phyloP scores from a whole-genome alignment of 352 stramenopile genomes.

The Pythium rishiriense region DNA sequence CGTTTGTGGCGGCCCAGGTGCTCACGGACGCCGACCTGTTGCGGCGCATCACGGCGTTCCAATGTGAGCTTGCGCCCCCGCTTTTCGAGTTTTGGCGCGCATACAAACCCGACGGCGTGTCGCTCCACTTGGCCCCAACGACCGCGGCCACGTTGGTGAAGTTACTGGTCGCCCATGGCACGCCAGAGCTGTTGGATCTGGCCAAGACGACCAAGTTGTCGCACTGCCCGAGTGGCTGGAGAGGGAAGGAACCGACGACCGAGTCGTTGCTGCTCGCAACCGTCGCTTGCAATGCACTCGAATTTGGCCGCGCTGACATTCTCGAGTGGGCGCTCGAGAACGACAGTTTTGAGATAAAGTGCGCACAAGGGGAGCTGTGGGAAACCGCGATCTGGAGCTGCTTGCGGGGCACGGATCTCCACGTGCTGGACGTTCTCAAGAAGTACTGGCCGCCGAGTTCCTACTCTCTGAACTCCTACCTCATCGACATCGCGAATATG shows the following conservation, averaged over 20 bases:
- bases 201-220: background rate
- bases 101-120: background rate
- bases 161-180: background rate
- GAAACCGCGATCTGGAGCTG: background rate
- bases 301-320: background rate
- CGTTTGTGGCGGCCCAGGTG: background rate
- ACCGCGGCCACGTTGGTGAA: background rate
- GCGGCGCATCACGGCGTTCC: background rate
- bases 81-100: slow-evolving; percentile 1
- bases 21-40: background rate
- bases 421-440: background rate
- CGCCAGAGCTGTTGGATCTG: background rate
- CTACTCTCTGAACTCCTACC: background rate
- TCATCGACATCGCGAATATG: background rate
- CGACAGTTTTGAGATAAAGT: background rate
- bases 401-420: background rate
- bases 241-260: background rate
- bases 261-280: background rate
- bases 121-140: background rate
- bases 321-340: background rate
- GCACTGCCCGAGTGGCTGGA: background rate
- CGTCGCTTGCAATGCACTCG: background rate
- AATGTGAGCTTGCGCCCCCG: background rate
- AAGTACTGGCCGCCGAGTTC: background rate
- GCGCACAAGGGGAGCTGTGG: background rate